These are phyloP conservation scores for Sugiyamaella boreocaroliniensis DNA, from an alignment of 805 yeast species.

Conservation along the genomic window DNA sequence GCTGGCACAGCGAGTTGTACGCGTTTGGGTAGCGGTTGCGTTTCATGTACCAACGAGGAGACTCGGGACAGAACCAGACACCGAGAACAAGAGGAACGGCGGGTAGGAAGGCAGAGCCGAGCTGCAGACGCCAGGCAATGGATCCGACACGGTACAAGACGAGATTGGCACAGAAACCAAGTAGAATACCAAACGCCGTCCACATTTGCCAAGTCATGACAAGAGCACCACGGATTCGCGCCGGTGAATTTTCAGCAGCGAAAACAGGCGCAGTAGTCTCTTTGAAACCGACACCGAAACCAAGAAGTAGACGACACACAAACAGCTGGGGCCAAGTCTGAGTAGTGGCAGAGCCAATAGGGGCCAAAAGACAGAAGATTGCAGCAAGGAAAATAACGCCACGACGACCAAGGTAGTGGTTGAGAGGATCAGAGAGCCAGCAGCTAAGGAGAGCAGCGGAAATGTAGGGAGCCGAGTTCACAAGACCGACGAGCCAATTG, in stretches of 20 bases:
- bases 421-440: slow-evolving; percentile 49
- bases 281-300: slow-evolving; percentile 58
- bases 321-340: slow-evolving; percentile 54
- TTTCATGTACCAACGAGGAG: slow-evolving; percentile 61
- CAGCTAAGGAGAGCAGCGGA: slow-evolving; percentile 49
- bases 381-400: slow-evolving; percentile 54
- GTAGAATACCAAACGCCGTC: slow-evolving; percentile 63
- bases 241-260: slow-evolving; percentile 55
- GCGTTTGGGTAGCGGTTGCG: slow-evolving; percentile 45
- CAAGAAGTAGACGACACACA: slow-evolving; percentile 50
- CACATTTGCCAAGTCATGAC: slow-evolving; percentile 67
- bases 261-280: slow-evolving; percentile 62
- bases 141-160: slow-evolving; percentile 41
- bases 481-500: slow-evolving; percentile 45
- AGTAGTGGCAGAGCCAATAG: slow-evolving; percentile 49
- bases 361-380: slow-evolving; percentile 46
- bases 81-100: slow-evolving; percentile 45
- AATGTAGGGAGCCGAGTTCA: slow-evolving; percentile 59
- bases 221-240: slow-evolving; percentile 51
- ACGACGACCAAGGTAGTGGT: slow-evolving; percentile 48
- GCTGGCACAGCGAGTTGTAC: slow-evolving; percentile 39
- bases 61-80: slow-evolving; percentile 50
- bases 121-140: slow-evolving; percentile 53
- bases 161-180: slow-evolving; percentile 53
- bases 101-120: slow-evolving; percentile 55